A percentile compares a stretch with the other conserved stretches of the same genome.
Conservation (phyloP, 2,329 filamentous ascomycete species). For the Fusarium concolor region DNA sequence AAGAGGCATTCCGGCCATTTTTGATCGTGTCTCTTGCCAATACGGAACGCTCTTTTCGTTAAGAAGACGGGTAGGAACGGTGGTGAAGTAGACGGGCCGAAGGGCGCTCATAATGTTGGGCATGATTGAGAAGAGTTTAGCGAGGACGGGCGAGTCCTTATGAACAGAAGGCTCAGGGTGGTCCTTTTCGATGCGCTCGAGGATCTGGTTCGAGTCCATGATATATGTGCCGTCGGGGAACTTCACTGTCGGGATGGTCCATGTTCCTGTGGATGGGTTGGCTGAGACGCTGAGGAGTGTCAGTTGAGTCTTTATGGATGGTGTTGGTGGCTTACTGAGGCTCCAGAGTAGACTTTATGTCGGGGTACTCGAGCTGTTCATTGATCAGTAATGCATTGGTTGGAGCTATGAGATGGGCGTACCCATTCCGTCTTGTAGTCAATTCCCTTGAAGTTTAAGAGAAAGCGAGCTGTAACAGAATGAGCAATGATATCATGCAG, state of each 20-base stretch:
- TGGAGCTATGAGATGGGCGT: background rate
- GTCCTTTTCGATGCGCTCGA: conserved; percentile 65
- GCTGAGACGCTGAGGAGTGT: conserved; percentile 28
- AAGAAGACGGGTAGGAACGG: conserved; percentile 64
- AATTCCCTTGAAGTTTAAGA: conserved; percentile 75
- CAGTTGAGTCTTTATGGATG: background rate
- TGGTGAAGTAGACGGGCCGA: conserved; percentile 57
- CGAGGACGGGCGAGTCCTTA: conserved; percentile 64
- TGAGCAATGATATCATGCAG: conserved; percentile 8
- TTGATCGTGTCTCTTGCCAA: conserved; percentile 65
- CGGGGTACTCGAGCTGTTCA: conserved; percentile 69
- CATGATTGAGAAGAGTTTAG: conserved; percentile 58
- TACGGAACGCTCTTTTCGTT: conserved; percentile 63
- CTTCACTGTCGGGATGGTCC: conserved; percentile 62
- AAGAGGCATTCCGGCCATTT: conserved; percentile 63
- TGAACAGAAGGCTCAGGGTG: conserved; percentile 69
- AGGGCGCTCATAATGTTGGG: conserved; percentile 49
- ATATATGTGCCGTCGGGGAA: conserved; percentile 68
- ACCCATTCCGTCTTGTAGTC: conserved; percentile 76
- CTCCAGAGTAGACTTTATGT: conserved; percentile 68
- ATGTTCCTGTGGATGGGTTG: conserved; percentile 41
- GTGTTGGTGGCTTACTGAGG: conserved; percentile 58
- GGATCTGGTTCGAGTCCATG: conserved; percentile 74
- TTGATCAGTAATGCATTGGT: background rate
- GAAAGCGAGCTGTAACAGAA: conserved; percentile 65